These are phyloP conservation scores for Asterella californica DNA, from an alignment of 225 moss, liverwort and hornwort species.

Conservation along the genomic window DNA sequence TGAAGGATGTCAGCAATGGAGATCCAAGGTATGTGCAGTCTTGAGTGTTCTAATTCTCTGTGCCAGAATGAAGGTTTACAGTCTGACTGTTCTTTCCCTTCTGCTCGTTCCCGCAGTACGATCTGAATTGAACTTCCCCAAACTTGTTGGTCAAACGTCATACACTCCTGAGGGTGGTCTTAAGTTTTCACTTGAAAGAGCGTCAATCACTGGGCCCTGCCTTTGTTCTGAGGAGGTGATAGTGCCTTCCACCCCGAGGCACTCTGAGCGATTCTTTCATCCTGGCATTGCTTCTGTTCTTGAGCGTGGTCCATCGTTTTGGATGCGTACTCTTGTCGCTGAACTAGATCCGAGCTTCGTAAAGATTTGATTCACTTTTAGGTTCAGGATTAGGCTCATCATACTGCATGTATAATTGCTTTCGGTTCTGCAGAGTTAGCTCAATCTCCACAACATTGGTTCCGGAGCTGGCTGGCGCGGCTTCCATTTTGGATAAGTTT, in stretches of 20 bases:
- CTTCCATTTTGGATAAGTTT: conserved; percentile 74
- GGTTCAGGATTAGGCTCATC: not conserved
- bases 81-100: not conserved
- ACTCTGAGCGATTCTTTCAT: not conserved
- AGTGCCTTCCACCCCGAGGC: conserved; percentile 7
- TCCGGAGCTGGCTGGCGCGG: conserved; percentile 68
- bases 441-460: conserved; percentile 49
- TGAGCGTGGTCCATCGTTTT: not conserved
- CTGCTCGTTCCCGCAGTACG: conserved; percentile 9
- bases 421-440: conserved; percentile 33
- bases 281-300: not conserved
- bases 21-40: conserved; percentile 38
- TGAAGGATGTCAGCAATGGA: conserved; percentile 54
- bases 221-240: conserved; percentile 9
- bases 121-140: not conserved
- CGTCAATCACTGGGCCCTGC: conserved; percentile 1
- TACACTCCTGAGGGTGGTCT: conserved; percentile 1
- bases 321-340: not conserved
- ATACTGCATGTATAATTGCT: conserved; percentile 13
- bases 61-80: conserved; percentile 4
- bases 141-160: conserved; percentile 7
- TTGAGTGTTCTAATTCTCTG: not conserved
- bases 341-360: not conserved
- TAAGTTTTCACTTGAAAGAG: not conserved
- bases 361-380: not conserved